Evolutionary conservation across 192 early-diverging fungal genomes (phyloP).

Genomic region (Coemansia aciculifera): DNA sequence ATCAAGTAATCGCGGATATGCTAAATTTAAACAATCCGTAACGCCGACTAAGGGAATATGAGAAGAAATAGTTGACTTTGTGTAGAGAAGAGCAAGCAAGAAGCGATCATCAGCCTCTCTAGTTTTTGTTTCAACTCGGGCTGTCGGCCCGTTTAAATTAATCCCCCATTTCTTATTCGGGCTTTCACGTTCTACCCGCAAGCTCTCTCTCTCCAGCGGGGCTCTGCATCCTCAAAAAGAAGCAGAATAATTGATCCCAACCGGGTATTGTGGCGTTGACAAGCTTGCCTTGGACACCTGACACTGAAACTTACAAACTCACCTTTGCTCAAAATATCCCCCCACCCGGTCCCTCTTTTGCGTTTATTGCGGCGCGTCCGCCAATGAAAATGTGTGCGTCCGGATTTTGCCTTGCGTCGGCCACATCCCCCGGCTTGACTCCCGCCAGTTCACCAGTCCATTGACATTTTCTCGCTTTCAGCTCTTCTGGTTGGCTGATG

Average conservation of each 20-base stretch:
- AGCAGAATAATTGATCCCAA: conserved; percentile 3
- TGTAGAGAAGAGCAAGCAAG: neutral
- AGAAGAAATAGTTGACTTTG: neutral
- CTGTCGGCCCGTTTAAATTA: conserved; percentile 9
- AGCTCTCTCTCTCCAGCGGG: neutral
- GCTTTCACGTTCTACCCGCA: neutral
- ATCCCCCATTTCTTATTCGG: neutral
- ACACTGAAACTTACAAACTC: neutral
- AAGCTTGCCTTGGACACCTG: conserved; percentile 4
- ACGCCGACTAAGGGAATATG: neutral
- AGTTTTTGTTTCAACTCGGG: conserved; percentile 3
- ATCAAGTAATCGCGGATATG: neutral
- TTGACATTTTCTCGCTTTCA: neutral
- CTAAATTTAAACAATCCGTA: neutral
- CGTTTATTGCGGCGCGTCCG: neutral
- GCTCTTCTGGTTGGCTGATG: neutral
- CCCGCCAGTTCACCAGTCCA: neutral
- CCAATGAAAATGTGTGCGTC: neutral
- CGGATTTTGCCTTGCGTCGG: neutral
- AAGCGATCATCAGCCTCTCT: conserved; percentile 1
- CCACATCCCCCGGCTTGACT: neutral
- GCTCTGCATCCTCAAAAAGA: neutral
- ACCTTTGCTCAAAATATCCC: neutral
- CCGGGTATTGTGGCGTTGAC: neutral
- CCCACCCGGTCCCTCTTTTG: conserved; percentile 1